Evolutionary conservation across 164 flowering plant genomes (phyloP), one percentile per base, ranked within the genome.

Genomic region (Dillenia turbinata): DNA sequence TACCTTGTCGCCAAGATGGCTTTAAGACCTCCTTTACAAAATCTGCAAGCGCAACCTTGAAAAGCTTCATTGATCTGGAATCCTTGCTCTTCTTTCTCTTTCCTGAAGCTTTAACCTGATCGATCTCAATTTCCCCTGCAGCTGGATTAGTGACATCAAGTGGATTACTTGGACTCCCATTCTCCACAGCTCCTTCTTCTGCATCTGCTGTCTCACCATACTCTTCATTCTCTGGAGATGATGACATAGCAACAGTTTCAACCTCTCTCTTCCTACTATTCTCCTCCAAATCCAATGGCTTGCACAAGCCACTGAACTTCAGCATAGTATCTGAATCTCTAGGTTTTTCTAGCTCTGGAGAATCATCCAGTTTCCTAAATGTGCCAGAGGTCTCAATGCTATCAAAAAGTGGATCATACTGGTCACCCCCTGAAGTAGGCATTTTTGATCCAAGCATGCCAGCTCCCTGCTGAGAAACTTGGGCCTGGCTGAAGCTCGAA

Each of bases 1-100:
- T 94, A 62, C 99, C 99, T 68, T 91, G 92, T 24, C 93, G 78
- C 99, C 99, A 94, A 53, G 97, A 92, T 44, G 99, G 99, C 78
- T 89, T 91, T 46, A 94, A 63, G 60, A 91, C 82, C 57, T 94
- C 99, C 78, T 94, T 94, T 12, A 91, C 99, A 82, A 94, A 94
- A 72, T 87, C 74, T 44, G 99, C 96, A 78, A 94, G 72, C 4
- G 92, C 78, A 73, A 73, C 61, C 79, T 79, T 91, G 67, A 91
- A 94, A 70, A 81, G 88, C 74, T 82, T 91, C 86, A 79, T 77
- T 56, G 92, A 86, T 72, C 85, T 76, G 26, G 96, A 82, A 61
- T 89, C 96, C 77, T 85, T 89, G 68, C 74, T 67, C 73, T 81
- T 87, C 71, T 79, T 86, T 67, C 76, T 80, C 77, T 85, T 81